Evolutionary conservation across 768 basidiomycete genomes (phyloP), one percentile per base, ranked within the genome.

Genomic region (Amyloporia xantha): DNA sequence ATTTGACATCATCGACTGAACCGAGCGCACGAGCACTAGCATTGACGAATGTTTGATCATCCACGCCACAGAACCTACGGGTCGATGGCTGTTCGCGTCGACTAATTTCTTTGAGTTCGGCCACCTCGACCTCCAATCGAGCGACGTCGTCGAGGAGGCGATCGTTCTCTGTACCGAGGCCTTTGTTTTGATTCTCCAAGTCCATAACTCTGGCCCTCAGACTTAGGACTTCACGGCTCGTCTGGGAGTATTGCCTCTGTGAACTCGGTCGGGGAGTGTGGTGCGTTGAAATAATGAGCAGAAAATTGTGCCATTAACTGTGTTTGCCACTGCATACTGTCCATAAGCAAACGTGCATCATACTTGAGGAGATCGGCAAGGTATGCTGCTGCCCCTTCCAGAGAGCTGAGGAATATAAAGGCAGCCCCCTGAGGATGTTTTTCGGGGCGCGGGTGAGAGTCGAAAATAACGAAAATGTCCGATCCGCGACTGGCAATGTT

Each of bases 231-330:
- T 64, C 62, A 19, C 82, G 57, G 54, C 78, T 83, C 2, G n/a
- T 77, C 72, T 24, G 77, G 73, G 26, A 79, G 52, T 12, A 80
- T 52, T 2, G 70, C 58, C 24, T 66, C 58, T n/a, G 65, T 64
- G 51, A 65, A 53, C 4, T 56, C 54, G 33, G 44, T 46, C 20
- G 58, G 52, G 17, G 58, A 66, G n/a, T n/a, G n/a, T n/a, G n/a
- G n/a, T 1, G 75, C 67, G 11, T 74, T 59, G 53, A 81, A 74
- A 43, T 79, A 62, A 48, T 85, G 77, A 0, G 76, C 81, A 0
- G 80, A 82, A 54, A 72, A 83, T 44, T 82, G 72, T 2, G 70
- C 65, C 20, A 86, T 70, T 2, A 84, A 72, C 50, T 83, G 79
- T 0, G 79, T 76, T 54, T 86, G 77, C 82, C 83, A 86, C 53